These are phyloP conservation scores for Podaxis pistillaris DNA, from an alignment of 768 basidiomycete genomes.

Conservation along the genomic window DNA sequence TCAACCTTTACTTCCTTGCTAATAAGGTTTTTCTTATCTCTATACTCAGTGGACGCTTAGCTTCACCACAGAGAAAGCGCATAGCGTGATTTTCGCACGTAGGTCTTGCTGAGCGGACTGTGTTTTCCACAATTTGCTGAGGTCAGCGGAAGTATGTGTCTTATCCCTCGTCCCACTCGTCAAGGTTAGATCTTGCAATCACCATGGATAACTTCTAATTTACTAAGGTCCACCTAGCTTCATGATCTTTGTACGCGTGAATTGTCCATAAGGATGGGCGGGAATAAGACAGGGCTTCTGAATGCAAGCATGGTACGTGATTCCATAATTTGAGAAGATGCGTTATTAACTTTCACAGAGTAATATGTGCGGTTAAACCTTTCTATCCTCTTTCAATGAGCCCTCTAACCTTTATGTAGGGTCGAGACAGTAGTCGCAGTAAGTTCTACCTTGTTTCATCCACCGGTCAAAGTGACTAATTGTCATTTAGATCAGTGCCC, in stretches of 20 bases:
- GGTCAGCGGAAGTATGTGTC: slow-evolving; percentile 48
- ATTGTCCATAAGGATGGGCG: slow-evolving; percentile 72
- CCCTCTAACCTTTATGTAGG: slow-evolving; percentile 26
- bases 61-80: slow-evolving; percentile 42
- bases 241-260: slow-evolving; percentile 78
- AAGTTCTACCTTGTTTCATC: slow-evolving; percentile 24
- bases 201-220: background rate
- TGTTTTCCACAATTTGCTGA: background rate
- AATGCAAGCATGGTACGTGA: slow-evolving; percentile 74
- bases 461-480: background rate
- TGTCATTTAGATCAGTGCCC: slow-evolving; percentile 62
- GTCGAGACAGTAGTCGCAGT: slow-evolving; percentile 74
- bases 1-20: background rate
- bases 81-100: slow-evolving; percentile 64
- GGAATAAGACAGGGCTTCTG: slow-evolving; percentile 72
- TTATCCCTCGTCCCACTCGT: slow-evolving; percentile 78
- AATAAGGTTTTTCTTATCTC: background rate
- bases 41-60: slow-evolving; percentile 53
- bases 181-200: slow-evolving; percentile 41
- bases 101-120: slow-evolving; percentile 22
- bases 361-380: slow-evolving; percentile 51
- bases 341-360: slow-evolving; percentile 39
- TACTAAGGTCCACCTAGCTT: slow-evolving; percentile 38
- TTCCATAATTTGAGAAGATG: slow-evolving; percentile 2
- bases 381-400: background rate